These are phyloP conservation scores for Heliosperma pusillum DNA, from an alignment of 148 eudicot species.

Conservation along the genomic window DNA sequence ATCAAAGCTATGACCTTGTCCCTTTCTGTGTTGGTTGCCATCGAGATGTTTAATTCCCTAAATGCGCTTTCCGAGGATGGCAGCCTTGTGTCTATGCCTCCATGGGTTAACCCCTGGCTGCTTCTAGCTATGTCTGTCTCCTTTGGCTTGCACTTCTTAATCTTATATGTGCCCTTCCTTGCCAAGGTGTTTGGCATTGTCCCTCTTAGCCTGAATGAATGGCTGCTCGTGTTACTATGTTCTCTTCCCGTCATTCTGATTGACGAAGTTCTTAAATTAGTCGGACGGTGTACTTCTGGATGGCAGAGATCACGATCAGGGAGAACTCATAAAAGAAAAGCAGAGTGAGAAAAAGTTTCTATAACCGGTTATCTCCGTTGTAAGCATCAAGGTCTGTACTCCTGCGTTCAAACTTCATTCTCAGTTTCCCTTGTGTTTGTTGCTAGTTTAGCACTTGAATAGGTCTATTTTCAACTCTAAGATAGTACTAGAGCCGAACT, in stretches of 20 bases:
- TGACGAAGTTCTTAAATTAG: constrained; percentile 77
- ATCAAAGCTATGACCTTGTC: constrained; percentile 75
- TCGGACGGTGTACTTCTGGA: constrained; percentile 60
- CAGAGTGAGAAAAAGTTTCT: constrained; percentile 38
- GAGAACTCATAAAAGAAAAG: constrained; percentile 33
- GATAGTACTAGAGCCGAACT: constrained; percentile 16
- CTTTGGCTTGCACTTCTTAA: constrained; percentile 68
- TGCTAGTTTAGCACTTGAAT: constrained; percentile 21
- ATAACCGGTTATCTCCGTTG: neutral
- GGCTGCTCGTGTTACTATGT: constrained; percentile 60
- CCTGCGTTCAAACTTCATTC: neutral
- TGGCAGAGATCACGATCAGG: constrained; percentile 20
- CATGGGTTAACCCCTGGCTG: constrained; percentile 78
- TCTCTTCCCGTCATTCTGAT: constrained; percentile 69
- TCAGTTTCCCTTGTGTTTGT: constrained; percentile 10
- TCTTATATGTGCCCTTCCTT: constrained; percentile 67
- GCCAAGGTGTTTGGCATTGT: constrained; percentile 73
- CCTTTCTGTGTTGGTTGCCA: constrained; percentile 73
- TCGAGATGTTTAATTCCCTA: constrained; percentile 78
- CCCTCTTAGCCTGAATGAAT: constrained; percentile 64
- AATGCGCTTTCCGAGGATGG: constrained; percentile 74
- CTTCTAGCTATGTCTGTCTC: constrained; percentile 69
- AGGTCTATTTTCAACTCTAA: constrained; percentile 12
- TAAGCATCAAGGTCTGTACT: constrained; percentile 24
- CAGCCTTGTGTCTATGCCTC: constrained; percentile 68